Percentiles rank a stretch among this genome's conserved stretches.
phyloP scores from a whole-genome alignment of 2,329 filamentous ascomycete species.

The Paecilomyces sp. region DNA sequence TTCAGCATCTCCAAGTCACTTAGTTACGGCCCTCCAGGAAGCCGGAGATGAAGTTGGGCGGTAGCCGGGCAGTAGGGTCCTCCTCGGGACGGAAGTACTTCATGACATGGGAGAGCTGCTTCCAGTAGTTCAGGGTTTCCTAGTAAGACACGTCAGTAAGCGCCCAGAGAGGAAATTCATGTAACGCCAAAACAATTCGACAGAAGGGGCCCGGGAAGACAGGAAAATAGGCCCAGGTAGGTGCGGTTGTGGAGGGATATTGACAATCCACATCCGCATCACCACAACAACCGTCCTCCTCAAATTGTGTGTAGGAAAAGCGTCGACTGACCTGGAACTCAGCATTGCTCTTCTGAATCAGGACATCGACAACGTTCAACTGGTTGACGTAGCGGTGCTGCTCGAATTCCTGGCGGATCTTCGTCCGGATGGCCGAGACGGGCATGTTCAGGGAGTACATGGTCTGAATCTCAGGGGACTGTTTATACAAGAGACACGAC shows the following conservation, averaged over 20 bases:
- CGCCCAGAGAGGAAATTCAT: not conserved
- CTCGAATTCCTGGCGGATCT: conserved; percentile 95
- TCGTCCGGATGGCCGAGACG: conserved; percentile 79
- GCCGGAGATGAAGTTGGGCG: conserved; percentile 83
- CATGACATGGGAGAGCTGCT: conserved; percentile 91
- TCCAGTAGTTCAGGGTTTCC: conserved; percentile 99
- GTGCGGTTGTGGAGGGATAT: not conserved
- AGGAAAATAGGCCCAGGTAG: not conserved
- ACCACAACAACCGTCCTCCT: not conserved
- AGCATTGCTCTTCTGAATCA: conserved; percentile 82
- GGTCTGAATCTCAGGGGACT: conserved; percentile 94
- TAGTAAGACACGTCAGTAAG: conserved; percentile 27
- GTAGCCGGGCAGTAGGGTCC: conserved; percentile 67
- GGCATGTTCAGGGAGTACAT: conserved; percentile 95
- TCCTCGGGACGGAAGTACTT: conserved; percentile 92
- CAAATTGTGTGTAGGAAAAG: not conserved
- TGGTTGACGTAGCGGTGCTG: conserved; percentile 89
- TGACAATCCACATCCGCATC: not conserved
- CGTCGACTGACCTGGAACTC: conserved; percentile 75
- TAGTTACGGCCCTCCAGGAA: conserved; percentile 74
- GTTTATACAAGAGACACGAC: conserved; percentile 4
- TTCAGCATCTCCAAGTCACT: not conserved
- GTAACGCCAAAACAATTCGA: not conserved
- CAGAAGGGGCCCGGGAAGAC: not conserved
- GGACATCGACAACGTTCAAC: conserved; percentile 76